Evolutionary conservation across 805 yeast genomes (phyloP), one percentile per base, ranked within the genome.

Genomic region (Ogataea minuta): DNA sequence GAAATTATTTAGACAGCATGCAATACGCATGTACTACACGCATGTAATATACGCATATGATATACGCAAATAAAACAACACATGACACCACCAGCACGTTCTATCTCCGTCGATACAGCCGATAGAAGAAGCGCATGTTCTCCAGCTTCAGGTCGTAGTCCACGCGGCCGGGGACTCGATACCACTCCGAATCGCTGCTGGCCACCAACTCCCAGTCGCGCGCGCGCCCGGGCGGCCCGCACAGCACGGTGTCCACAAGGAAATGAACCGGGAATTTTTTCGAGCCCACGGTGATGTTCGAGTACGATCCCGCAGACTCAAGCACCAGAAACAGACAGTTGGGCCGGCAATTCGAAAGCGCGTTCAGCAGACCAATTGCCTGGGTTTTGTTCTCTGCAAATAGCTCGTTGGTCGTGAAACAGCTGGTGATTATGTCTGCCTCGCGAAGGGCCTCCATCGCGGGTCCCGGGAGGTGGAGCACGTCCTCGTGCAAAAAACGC

Each of bases 271-370:
- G 96, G 64, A 88, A 88, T 48, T 68, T 74, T 57, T 83, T 87
- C 21, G 76, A 60, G 3, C 95, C 95, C 29, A 88, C 72, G 2
- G 77, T 71, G 26, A 88, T 84, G 51, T 86, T 81, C 1, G 95
- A 85, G 60, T 81, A 88, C 8, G 95, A 84, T 0, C 96, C 96
- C 0, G 96, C 96, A 63, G 93, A 82, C 54, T 88, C 96, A 2
- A 86, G 76, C 16, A 88, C 77, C 31, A 89, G 66, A 24, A 88
- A 60, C 20, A 74, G 59, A 11, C 86, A 63, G 0, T 90, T 93
- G 1, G 59, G 39, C 24, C 61, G 55, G 59, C 95, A 85, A 6
- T 56, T 28, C 4, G 54, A 47, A 38, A 76, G 71, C 42, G 88
- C 59, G 9, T 62, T 55, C 37, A 88, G 65, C 35, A 84, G 67